Conservation (phyloP, 768 basidiomycete genomes). For the Mycena albidolilacea region DNA sequence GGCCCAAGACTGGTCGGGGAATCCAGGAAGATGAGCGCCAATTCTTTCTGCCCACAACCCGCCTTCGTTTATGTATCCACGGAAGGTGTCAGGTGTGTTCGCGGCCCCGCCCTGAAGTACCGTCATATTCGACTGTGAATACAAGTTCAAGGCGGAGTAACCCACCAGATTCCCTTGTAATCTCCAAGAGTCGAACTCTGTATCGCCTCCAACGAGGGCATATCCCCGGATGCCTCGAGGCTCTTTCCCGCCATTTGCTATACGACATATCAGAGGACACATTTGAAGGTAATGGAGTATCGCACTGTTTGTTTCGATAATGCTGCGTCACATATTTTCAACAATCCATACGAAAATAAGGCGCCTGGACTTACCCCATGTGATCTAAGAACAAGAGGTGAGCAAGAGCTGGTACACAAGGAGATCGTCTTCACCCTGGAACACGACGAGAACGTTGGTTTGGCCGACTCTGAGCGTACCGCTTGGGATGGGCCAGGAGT, state of each 20-base stretch:
- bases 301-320: constrained; percentile 65
- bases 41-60: constrained; percentile 64
- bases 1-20: constrained; percentile 57
- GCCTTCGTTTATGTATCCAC: constrained; percentile 68
- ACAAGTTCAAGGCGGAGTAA: not conserved
- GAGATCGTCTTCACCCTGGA: constrained; percentile 47
- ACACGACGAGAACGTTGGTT: constrained; percentile 61
- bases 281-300: not conserved
- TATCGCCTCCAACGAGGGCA: constrained; percentile 57
- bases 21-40: constrained; percentile 66
- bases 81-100: constrained; percentile 58
- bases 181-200: constrained; percentile 57
- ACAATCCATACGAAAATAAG: not conserved
- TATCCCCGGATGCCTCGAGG: constrained; percentile 65
- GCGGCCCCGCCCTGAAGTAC: constrained; percentile 54
- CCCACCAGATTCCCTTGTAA: constrained; percentile 60
- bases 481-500: constrained; percentile 59
- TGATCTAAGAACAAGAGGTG: constrained; percentile 53
- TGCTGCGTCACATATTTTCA: constrained; percentile 45
- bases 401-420: not conserved
- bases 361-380: constrained; percentile 57
- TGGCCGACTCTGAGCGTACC: constrained; percentile 50
- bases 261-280: constrained; percentile 1
- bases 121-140: constrained; percentile 1
- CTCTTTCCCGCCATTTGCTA: constrained; percentile 65